Base-by-base conservation (phyloP, 192 early-diverging fungal species). In the Coemansia sp. region DNA sequence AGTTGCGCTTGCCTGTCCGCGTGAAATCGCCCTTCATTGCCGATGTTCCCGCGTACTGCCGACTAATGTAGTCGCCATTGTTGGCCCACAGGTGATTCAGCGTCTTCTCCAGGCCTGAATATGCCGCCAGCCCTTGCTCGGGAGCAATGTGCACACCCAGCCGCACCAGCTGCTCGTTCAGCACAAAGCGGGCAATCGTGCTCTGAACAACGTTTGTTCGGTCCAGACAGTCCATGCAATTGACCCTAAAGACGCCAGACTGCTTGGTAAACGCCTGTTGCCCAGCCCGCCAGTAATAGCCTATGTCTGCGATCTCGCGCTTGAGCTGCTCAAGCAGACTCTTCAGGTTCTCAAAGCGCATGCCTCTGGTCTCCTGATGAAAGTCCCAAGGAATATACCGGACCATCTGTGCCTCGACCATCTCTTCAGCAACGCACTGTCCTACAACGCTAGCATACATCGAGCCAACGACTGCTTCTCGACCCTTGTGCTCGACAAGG, bases 191-290 rank as follows among this genome's bases (percentile, higher is more conserved):
- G 1, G 85, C 88, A 62, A 92, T 68, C 2, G 90, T 82, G 70
- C 87, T 87, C 80, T 88, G 85, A 22, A 93, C 90, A 4, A 99
- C 95, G 60, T 99, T 97, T 32, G 97, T 99, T 6, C 97, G 84
- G 75, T 99, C 97, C 30, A 99, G 82, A 73, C 97, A 99, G 85
- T 99, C 97, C 89, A 99, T 96, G 78, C 96, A 99, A 71, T 99
- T 99, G 10, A 89, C 87, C 17, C 91, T 82, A 31, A 89, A 86
- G 7, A 85, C 86, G 7, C 87, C 90, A 28, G 49, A 62, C 75
- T 76, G 84, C 55, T 32, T 61, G 64, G 52, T 84, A 51, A 71
- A 59, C 29, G 31, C 34, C n/a, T 72, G 63, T 1, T 32, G 61
- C 8, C 52, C 71, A 11, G 73, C 57, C 29, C 51, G 58, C 76